Conservation (phyloP, 73 alveolate genomes). For the Tetrahymena malaccensis region DNA sequence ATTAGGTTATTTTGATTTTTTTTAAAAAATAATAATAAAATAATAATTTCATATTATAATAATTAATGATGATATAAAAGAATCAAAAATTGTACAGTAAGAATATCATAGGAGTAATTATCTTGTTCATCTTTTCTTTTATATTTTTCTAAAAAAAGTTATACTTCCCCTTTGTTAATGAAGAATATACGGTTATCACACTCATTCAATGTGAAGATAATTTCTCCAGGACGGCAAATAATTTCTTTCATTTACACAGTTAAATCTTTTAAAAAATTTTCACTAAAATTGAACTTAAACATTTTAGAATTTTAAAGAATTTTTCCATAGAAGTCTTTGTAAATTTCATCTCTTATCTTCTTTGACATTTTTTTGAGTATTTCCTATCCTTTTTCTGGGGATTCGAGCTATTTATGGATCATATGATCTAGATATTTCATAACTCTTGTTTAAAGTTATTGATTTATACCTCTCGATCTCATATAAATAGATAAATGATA, state of each 20-base stretch:
- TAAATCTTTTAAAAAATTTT: background rate
- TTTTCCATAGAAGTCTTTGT: background rate
- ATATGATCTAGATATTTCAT: background rate
- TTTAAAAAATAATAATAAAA: too few species aligned
- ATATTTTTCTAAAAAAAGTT: background rate
- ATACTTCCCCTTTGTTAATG: background rate
- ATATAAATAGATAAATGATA: background rate
- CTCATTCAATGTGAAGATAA: background rate
- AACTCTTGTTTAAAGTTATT: background rate
- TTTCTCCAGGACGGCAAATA: background rate
- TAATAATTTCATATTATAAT: too few species aligned
- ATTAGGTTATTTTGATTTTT: background rate
- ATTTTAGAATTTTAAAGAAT: background rate
- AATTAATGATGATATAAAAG: background rate
- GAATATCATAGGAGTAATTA: background rate
- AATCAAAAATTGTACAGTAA: background rate
- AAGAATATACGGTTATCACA: background rate
- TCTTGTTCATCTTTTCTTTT: background rate
- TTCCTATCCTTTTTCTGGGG: background rate
- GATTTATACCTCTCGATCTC: background rate
- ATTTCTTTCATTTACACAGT: background rate
- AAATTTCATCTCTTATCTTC: background rate
- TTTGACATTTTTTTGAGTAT: background rate
- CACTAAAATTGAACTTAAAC: background rate
- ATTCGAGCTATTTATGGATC: background rate